Base-by-base conservation (phyloP, 73 alveolate genomes). In the Paramecium tetraurelia region DNA sequence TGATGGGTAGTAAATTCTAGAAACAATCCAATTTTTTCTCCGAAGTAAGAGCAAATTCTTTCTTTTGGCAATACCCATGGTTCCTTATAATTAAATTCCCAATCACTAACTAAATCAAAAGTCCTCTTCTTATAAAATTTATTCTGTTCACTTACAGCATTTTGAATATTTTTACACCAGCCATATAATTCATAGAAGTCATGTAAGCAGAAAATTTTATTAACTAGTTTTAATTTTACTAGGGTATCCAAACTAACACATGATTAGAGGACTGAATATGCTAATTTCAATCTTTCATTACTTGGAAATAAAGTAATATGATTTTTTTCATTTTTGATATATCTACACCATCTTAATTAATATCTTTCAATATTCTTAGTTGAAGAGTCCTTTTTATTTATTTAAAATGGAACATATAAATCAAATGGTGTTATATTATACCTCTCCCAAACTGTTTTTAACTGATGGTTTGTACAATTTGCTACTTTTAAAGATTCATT, bases 381-480 rank as follows among this genome's bases (percentile, higher is more conserved):
- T 0, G 58, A 75, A 36, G 59, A 44, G n/a, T 36, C 41, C 40
- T 21, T 68, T 24, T 11, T 10, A 75, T n/a, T 16, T 36, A 10
- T 40, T 31, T n/a, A 36, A 20, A 38, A 75, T 12, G 58, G 58
- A 14, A 14, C n/a, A 41, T 29, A 20, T 36, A 36, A 36, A n/a
- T 36, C 59, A 33, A 20, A 36, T 1, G 38, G 87, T 7, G 12
- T 10, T 33, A 75, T 14, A 33, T 36, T 36, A 0, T 21, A 20
- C n/a, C 87, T 75, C 35, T 75, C 87, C 87, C 87, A 75, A 2
- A 75, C n/a, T 9, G 87, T 75, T 18, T n/a, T 31, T 36, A 75
- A 40, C 4, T 12, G 1, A 31, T 10, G 20, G 5, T 14, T 75
- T 5, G 9, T 10, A 14, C 33, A 36, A 36, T 75, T 75, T 14